Conservation (phyloP, 108 stramenopile species). For the Bacterosira constricta region DNA sequence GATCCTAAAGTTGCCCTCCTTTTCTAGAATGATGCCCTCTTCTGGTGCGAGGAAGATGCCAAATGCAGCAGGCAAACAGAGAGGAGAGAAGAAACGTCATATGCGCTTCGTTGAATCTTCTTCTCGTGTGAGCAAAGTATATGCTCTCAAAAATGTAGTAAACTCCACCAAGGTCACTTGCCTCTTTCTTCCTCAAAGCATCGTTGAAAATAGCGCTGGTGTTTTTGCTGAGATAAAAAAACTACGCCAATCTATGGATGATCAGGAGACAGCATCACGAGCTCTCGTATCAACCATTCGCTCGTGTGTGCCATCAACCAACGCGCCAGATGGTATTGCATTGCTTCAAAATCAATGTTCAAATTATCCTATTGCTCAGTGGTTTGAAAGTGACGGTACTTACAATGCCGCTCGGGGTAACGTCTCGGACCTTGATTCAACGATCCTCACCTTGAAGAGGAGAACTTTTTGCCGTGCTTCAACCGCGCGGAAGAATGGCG, state of each 20-base stretch:
- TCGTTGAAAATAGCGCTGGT: background rate
- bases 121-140: conserved; percentile 17
- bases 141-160: conserved; percentile 13
- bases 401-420: background rate
- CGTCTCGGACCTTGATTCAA: background rate
- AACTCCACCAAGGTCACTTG: conserved; percentile 9
- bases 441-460: background rate
- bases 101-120: conserved; percentile 31
- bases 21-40: background rate
- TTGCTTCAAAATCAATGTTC: conserved; percentile 12
- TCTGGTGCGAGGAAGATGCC: background rate
- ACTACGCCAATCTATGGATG: background rate
- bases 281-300: conserved; percentile 11
- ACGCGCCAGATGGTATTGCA: background rate
- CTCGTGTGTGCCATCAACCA: background rate
- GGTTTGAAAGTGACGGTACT: conserved; percentile 15
- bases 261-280: background rate
- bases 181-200: conserved; percentile 41
- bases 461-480: conserved; percentile 28
- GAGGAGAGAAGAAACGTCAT: background rate
- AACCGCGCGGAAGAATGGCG: background rate
- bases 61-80: background rate
- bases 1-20: conserved; percentile 1
- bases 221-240: background rate
- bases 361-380: conserved; percentile 24